phyloP scores from a whole-genome alignment of 352 stramenopile genomes.

The Globisporangium barbulae region DNA sequence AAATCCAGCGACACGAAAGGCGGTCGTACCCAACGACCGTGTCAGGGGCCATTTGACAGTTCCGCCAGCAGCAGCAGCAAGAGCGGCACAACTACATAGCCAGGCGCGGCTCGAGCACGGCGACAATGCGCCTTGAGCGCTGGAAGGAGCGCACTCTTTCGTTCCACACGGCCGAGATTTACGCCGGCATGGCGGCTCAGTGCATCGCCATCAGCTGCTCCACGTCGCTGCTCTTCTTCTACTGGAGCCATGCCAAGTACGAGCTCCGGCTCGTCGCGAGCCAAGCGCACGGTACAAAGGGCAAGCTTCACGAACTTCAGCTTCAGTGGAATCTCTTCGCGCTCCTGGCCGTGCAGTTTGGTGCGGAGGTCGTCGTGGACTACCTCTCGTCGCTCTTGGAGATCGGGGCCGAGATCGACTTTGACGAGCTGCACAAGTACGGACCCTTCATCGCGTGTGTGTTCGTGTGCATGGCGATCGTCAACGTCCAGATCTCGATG shows the following conservation, averaged over 20 bases:
- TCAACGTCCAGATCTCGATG: constrained; percentile 33
- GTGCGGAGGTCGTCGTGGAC: constrained; percentile 6
- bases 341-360: constrained; percentile 11
- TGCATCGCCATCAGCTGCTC: constrained; percentile 14
- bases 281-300: neutral
- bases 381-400: constrained; percentile 29
- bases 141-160: constrained; percentile 17
- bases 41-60: neutral
- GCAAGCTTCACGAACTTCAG: neutral
- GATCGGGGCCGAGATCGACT: constrained; percentile 26
- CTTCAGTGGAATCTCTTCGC: neutral
- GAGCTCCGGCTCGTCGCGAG: neutral
- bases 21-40: neutral
- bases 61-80: neutral
- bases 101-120: neutral
- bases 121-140: constrained; percentile 5
- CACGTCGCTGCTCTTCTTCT: constrained; percentile 9
- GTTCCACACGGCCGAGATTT: constrained; percentile 27
- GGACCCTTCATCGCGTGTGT: constrained; percentile 23
- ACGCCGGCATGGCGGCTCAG: constrained; percentile 23
- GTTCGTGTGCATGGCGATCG: constrained; percentile 24
- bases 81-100: neutral
- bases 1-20: constrained; percentile 15
- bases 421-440: constrained; percentile 22
- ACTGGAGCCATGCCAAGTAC: constrained; percentile 10